Base-by-base conservation (phyloP, 2,329 filamentous ascomycete species). In the Aureobasidium namibiae region DNA sequence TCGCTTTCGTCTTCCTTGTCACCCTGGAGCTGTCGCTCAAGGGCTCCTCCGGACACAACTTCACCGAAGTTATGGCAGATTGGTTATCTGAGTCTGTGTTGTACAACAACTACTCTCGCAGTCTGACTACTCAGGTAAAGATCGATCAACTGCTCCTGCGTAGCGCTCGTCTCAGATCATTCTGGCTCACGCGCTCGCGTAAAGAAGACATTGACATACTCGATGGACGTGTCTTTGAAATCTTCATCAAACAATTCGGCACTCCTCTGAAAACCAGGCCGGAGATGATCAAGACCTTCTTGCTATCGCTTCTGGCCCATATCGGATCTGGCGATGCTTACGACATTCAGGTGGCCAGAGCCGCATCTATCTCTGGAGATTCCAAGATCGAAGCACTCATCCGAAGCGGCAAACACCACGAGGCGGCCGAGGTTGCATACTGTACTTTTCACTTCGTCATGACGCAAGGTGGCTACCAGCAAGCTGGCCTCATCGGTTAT, bases 1-100 rank as follows among this genome's bases (percentile, higher is more conserved):
- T 70, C 60, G 73, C 74, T 9, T 76, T 76, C 10, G 70, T 77
- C 2, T 80, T 79, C 64, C 67, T 78, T 7, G 73, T 76, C 14
- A 68, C 73, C 1, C 76, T 79, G 42, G 75, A 78, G 60, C 73
- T 75, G 60, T 67, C 70, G 13, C 69, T 79, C 23, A 68, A 69
- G 42, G 71, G 71, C 42, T 69, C 70, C 16, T 66, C 67, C 3
- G 42, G 42, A 10, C 59, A 70, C 23, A 73, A 71, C 2, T 74
- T 72, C 53, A 69, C 71, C 1, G 68, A 76, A 59, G 73, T 76
- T 49, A 73, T 80, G 61, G 71, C 69, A 5, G 74, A 78, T 38
- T 68, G 78, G 60, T 65, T 74, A 23, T 71, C 71, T 7, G 76
- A 79, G 64, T 73, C 72, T 56, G 65, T 71, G 23, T 70, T 74